Percentiles rank a stretch among this genome's conserved stretches.
phyloP scores from a whole-genome alignment of 2,329 filamentous ascomycete species.

The Phaeosphaeria sp. region DNA sequence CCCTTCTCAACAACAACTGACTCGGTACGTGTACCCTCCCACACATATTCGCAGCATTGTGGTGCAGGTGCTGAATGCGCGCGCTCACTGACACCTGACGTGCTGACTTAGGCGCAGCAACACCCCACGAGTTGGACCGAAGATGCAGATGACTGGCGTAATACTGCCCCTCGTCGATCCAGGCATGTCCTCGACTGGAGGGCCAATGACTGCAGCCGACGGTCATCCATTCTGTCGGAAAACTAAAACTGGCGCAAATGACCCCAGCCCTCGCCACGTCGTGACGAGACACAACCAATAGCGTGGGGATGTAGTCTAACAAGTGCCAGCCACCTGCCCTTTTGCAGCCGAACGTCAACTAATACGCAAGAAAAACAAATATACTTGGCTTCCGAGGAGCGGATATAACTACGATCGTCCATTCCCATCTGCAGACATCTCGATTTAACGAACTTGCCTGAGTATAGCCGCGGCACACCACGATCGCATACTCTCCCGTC shows the following conservation, averaged over 20 bases:
- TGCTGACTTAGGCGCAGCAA: background rate
- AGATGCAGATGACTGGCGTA: background rate
- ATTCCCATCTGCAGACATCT: no score
- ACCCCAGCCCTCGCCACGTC: background rate
- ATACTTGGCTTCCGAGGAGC: background rate
- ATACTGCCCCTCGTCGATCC: background rate
- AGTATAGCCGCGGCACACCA: background rate
- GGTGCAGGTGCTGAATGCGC: no score
- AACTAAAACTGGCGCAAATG: background rate
- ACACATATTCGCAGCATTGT: background rate
- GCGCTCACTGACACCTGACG: no score
- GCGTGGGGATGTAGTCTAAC: background rate
- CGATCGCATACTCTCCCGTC: background rate
- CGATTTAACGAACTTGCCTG: no score
- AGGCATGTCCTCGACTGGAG: background rate
- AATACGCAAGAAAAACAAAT: background rate
- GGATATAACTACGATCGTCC: background rate
- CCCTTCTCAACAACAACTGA: background rate
- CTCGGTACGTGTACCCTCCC: background rate
- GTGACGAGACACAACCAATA: background rate
- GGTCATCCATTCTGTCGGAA: background rate
- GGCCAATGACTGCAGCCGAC: background rate
- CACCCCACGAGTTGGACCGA: background rate
- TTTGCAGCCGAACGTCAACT: background rate
- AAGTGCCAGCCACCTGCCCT: background rate